Conservation (phyloP, 2,329 filamentous ascomycete species). For the Fusarium sp. region DNA sequence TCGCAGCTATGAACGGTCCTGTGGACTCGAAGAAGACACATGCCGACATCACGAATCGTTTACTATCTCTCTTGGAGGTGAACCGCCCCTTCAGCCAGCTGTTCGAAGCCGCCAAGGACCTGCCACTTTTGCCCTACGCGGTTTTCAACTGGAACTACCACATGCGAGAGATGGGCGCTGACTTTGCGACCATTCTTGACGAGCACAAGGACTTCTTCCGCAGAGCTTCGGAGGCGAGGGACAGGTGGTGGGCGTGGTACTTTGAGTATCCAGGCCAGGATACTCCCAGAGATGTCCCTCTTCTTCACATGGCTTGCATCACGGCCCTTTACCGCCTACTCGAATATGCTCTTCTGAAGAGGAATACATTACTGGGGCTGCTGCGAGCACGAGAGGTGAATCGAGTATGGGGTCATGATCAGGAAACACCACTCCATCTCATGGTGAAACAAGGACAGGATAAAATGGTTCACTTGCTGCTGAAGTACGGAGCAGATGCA, state of each 20-base stretch:
- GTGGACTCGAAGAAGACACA: not conserved
- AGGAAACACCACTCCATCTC: not conserved
- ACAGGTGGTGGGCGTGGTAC: not conserved
- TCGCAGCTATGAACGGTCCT: rapidly evolving
- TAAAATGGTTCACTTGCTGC: not conserved
- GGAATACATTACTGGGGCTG: not conserved
- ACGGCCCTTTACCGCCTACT: not conserved
- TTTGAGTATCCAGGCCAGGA: not conserved
- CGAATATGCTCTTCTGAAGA: not conserved
- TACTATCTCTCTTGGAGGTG: not conserved
- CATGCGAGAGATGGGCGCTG: not conserved
- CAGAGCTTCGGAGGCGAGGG: not conserved
- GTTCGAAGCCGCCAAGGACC: not conserved
- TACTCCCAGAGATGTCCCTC: not conserved
- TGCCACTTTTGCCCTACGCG: not conserved
- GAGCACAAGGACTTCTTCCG: not conserved
- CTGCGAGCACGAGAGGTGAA: not conserved
- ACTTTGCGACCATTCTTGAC: not conserved
- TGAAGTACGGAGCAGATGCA: not conserved
- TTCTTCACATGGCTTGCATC: not conserved
- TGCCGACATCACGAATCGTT: not conserved
- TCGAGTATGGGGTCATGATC: not conserved
- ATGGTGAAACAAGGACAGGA: not conserved
- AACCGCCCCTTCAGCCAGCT: not conserved
- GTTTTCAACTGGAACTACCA: not conserved